phyloP scores from a whole-genome alignment of 2,329 filamentous ascomycete genomes.

The Epichloe elymi region DNA sequence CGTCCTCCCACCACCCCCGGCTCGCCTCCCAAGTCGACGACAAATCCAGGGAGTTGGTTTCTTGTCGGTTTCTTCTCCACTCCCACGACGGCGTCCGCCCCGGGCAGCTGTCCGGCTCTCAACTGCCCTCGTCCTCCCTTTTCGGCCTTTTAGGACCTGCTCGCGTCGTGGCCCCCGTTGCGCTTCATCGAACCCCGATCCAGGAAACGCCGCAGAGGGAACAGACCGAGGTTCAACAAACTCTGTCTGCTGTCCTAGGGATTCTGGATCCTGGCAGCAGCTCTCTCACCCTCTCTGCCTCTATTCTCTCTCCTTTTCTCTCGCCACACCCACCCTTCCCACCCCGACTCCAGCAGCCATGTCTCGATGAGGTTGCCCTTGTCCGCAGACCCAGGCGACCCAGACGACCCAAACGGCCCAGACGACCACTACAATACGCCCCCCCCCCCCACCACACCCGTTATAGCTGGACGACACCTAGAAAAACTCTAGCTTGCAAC shows the following conservation, averaged over 20 bases:
- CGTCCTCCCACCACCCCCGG: conserved; percentile 1
- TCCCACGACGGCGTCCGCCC: conserved; percentile 8
- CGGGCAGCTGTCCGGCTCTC: conserved; percentile 7
- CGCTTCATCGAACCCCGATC: conserved; percentile 6
- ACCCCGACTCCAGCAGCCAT: conserved; percentile 18
- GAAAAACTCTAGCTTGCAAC: conserved; percentile 20
- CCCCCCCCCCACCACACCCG: conserved; percentile 24
- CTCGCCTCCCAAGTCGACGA: conserved; percentile 3
- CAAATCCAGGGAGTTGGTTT: conserved; percentile 5
- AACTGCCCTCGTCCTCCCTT: not conserved
- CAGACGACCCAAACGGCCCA: not conserved
- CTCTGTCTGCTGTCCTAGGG: not conserved
- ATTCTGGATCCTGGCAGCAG: conserved; percentile 3
- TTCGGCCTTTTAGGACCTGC: conserved; percentile 5
- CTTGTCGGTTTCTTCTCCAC: conserved; percentile 7
- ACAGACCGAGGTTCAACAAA: conserved; percentile 5
- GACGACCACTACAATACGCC: conserved; percentile 9
- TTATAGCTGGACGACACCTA: conserved; percentile 30
- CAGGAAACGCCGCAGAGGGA: conserved; percentile 5
- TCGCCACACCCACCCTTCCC: conserved; percentile 5
- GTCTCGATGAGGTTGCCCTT: conserved; percentile 32
- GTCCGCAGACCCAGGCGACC: conserved; percentile 19
- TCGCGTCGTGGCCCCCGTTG: conserved; percentile 4
- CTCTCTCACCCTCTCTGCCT: not conserved
- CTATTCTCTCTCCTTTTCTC: not conserved